Evolutionary conservation across 2,329 filamentous ascomycete genomes (phyloP).

Genomic region (Penicillium verrucosum): DNA sequence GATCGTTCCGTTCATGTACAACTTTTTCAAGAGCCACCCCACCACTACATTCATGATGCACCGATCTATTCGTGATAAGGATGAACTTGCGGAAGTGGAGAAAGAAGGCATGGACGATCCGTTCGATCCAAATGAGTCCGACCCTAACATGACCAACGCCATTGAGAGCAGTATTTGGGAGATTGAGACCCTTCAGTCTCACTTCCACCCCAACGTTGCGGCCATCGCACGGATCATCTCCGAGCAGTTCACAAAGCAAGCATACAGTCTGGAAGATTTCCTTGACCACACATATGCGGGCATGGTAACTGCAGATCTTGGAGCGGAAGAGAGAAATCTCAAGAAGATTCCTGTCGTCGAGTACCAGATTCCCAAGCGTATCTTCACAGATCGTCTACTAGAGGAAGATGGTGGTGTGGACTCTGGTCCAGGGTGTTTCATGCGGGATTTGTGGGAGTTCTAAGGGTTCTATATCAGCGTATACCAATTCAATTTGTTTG

Average conservation of each 20-base stretch:
- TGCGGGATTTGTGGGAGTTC: conserved; percentile 42
- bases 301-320: conserved; percentile 77
- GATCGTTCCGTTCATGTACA: conserved; percentile 91
- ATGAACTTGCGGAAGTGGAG: conserved; percentile 59
- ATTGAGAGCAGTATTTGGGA: conserved; percentile 96
- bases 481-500: conserved; percentile 11
- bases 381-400: conserved; percentile 55
- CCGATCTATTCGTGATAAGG: conserved; percentile 61
- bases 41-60: conserved; percentile 96
- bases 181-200: conserved; percentile 80
- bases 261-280: conserved; percentile 96
- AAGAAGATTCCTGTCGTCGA: conserved; percentile 87
- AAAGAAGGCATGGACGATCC: conserved; percentile 67
- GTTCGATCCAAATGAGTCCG: conserved; percentile 69
- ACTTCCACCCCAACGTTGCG: conserved; percentile 96
- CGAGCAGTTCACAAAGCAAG: conserved; percentile 94
- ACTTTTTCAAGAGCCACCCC: conserved; percentile 84
- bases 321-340: conserved; percentile 62
- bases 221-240: conserved; percentile 90
- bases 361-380: conserved; percentile 86
- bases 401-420: conserved; percentile 41
- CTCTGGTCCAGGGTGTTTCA: conserved; percentile 35
- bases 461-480: conserved; percentile 16
- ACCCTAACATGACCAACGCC: conserved; percentile 81
- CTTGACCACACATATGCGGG: conserved; percentile 81